Conservation (phyloP, 257 asterid species). For the Solanum virginianum region DNA sequence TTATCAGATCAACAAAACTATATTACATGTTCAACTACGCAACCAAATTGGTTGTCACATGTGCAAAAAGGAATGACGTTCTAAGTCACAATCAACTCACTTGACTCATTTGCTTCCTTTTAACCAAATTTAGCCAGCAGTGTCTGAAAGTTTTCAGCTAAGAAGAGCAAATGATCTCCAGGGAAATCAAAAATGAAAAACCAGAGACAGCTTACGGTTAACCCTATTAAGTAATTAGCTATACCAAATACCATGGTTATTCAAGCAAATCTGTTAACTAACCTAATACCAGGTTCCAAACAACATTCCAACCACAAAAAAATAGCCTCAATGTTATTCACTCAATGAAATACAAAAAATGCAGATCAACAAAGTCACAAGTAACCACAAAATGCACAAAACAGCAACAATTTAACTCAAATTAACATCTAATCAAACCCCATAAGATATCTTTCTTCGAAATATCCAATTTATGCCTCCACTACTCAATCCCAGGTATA, state of each 20-base stretch:
- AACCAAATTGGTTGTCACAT: neutral
- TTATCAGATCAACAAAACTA: neutral
- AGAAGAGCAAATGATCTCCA: neutral
- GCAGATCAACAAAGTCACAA: neutral
- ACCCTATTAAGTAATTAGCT: neutral
- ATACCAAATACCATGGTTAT: neutral
- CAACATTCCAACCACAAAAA: neutral
- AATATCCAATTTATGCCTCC: neutral
- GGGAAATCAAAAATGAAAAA: neutral
- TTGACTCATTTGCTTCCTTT: neutral
- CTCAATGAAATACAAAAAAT: neutral
- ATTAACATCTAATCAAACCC: neutral
- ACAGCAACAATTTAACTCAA: neutral
- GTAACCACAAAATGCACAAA: slow-evolving; percentile 4
- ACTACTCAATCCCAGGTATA: neutral
- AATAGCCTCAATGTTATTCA: neutral
- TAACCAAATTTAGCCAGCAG: neutral
- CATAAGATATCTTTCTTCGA: neutral
- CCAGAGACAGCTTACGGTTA: neutral
- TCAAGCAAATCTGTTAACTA: neutral
- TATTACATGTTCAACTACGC: neutral
- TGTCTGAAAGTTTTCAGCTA: neutral
- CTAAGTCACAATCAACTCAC: neutral
- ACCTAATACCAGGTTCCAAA: neutral
- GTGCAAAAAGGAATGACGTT: neutral